These are phyloP conservation scores for Lactifluus pinguis DNA, from an alignment of 768 basidiomycete genomes.

Conservation along the genomic window DNA sequence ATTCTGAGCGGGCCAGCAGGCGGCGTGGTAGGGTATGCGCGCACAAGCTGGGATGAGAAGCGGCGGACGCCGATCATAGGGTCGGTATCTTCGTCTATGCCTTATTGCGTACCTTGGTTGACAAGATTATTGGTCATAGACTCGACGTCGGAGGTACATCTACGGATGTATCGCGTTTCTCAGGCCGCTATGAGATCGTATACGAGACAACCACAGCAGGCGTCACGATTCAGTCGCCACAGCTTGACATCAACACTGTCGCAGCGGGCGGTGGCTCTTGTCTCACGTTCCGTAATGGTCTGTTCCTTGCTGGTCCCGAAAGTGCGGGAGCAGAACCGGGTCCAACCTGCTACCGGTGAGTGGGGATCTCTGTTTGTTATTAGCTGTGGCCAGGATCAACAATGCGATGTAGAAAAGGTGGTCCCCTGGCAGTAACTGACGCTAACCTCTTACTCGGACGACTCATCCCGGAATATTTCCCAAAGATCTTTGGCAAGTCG, in stretches of 20 bases:
- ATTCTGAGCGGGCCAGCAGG: slow-evolving; percentile 92
- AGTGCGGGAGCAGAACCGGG: slow-evolving; percentile 93
- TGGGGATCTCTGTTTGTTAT: not conserved
- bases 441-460: slow-evolving; percentile 88
- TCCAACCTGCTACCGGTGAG: slow-evolving; percentile 80
- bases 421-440: slow-evolving; percentile 86
- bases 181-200: slow-evolving; percentile 84
- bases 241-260: slow-evolving; percentile 92
- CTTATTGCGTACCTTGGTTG: not conserved
- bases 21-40: slow-evolving; percentile 90
- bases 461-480: slow-evolving; percentile 84
- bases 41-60: slow-evolving; percentile 82
- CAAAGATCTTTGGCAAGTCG: slow-evolving; percentile 86
- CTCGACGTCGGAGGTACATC: slow-evolving; percentile 93
- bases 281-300: slow-evolving; percentile 79
- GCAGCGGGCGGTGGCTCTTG: slow-evolving; percentile 94
- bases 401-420: slow-evolving; percentile 58
- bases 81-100: slow-evolving; percentile 32
- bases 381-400: not conserved
- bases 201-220: slow-evolving; percentile 96
- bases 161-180: slow-evolving; percentile 90
- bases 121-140: slow-evolving; percentile 29
- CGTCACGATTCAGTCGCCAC: slow-evolving; percentile 84
- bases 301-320: slow-evolving; percentile 87
- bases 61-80: slow-evolving; percentile 73